Percentiles rank a stretch among this genome's conserved stretches.
These are phyloP conservation scores for Boletus subcaerulescens DNA, from an alignment of 768 basidiomycete genomes.

Conservation along the genomic window DNA sequence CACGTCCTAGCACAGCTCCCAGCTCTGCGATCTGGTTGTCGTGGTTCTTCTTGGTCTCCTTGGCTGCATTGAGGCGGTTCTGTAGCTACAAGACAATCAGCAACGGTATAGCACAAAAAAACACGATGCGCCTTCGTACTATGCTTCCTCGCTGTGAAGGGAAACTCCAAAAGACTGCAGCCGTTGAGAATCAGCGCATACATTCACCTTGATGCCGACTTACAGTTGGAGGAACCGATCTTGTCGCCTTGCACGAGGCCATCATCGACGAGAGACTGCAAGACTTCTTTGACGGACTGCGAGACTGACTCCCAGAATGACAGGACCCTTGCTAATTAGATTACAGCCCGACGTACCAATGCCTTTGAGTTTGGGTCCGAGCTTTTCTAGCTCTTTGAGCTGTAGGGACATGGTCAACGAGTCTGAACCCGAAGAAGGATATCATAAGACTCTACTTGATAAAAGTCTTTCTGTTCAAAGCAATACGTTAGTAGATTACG, in stretches of 20 bases:
- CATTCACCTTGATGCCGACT: slow-evolving; percentile 26
- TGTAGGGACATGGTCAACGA: slow-evolving; percentile 23
- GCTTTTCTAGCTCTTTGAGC: slow-evolving; percentile 92
- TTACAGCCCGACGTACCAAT: slow-evolving; percentile 54
- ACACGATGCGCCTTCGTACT: slow-evolving; percentile 37
- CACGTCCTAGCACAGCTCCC: slow-evolving; percentile 44
- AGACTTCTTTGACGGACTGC: slow-evolving; percentile 88
- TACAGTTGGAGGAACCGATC: slow-evolving; percentile 93
- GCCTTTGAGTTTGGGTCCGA: slow-evolving; percentile 85
- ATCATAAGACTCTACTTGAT: slow-evolving; percentile 41
- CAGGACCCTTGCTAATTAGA: not conserved
- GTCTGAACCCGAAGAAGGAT: not conserved
- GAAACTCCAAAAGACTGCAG: slow-evolving; percentile 91
- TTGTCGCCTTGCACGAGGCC: slow-evolving; percentile 85
- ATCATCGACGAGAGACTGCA: slow-evolving; percentile 86
- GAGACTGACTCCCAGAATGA: slow-evolving; percentile 50
- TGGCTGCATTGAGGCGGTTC: slow-evolving; percentile 48
- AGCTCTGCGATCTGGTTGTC: slow-evolving; percentile 52
- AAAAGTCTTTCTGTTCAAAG: slow-evolving; percentile 72
- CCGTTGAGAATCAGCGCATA: slow-evolving; percentile 20
- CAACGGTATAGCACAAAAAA: not conserved
- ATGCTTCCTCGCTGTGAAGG: slow-evolving; percentile 83
- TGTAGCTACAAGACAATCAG: slow-evolving; percentile 45
- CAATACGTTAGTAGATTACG: slow-evolving; percentile 1
- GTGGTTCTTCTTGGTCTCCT: slow-evolving; percentile 42